Percentiles rank a stretch among this genome's conserved stretches.
These are phyloP conservation scores for Penicilliopsis zonata DNA, from an alignment of 495 filamentous ascomycete species.

Conservation along the genomic window DNA sequence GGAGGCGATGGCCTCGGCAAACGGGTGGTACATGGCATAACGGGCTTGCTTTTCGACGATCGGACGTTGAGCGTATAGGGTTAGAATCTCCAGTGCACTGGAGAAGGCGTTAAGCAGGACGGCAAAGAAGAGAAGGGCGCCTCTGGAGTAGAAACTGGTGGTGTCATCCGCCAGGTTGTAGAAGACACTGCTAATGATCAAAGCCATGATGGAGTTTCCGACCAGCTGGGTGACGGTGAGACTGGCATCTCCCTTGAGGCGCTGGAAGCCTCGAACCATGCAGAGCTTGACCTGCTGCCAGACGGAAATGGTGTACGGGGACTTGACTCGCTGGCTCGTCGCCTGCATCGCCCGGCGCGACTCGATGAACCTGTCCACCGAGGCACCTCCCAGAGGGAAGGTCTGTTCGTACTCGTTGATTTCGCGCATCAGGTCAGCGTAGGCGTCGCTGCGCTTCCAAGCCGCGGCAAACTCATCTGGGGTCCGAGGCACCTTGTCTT, in stretches of 20 bases:
- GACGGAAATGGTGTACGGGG: slow-evolving; percentile 36
- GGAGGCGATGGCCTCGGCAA: slow-evolving; percentile 48
- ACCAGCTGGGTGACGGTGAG: slow-evolving; percentile 64
- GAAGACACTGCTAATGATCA: slow-evolving; percentile 84
- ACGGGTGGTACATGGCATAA: slow-evolving; percentile 58
- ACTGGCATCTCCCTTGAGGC: slow-evolving; percentile 62
- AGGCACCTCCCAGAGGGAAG: slow-evolving; percentile 28
- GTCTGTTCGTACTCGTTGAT: slow-evolving; percentile 40
- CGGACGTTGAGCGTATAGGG: slow-evolving; percentile 48
- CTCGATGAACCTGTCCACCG: slow-evolving; percentile 24
- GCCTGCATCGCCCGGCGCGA: slow-evolving; percentile 33
- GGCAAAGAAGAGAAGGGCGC: slow-evolving; percentile 85
- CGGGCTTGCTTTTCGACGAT: slow-evolving; percentile 58
- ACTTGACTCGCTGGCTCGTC: slow-evolving; percentile 25
- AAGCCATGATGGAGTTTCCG: slow-evolving; percentile 67
- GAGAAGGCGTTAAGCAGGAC: slow-evolving; percentile 83
- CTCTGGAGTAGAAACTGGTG: slow-evolving; percentile 67
- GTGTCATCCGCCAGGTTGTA: slow-evolving; percentile 59
- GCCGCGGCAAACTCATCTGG: slow-evolving; percentile 58
- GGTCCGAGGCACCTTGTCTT: slow-evolving; percentile 54
- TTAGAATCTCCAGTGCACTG: slow-evolving; percentile 64
- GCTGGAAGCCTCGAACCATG: slow-evolving; percentile 39
- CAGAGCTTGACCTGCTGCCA: slow-evolving; percentile 38
- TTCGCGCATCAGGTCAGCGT: slow-evolving; percentile 37
- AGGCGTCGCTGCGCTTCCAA: slow-evolving; percentile 44